Base-by-base conservation (phyloP, 805 yeast species). In the Yarrowia keelungensis region DNA sequence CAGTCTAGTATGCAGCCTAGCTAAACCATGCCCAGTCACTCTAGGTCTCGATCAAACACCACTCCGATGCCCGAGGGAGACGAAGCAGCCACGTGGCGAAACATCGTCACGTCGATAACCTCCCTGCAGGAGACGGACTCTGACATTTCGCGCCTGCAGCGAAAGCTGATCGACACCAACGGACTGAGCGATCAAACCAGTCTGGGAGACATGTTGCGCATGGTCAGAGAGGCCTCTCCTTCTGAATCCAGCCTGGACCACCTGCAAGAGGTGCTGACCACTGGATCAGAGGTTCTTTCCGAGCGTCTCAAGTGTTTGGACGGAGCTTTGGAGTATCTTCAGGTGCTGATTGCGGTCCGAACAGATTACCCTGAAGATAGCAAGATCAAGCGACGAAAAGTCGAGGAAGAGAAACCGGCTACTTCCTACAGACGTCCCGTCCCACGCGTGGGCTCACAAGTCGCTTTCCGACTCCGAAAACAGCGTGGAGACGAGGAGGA, bases 391-490 rank as follows among this genome's bases (percentile, higher is more conserved):
- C 43, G 67, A 62, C 43, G 67, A 15, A 62, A 62, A 10, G 56
- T 49, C 39, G 67, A 62, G 39, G 67, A 49, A 22, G 67, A 47
- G 4, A 62, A 62, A 38, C 45, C 54, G 3, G 2, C 47, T 0
- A 22, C 62, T 0, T 22, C 46, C 3, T 56, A 39, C 46, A 36
- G 56, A 47, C 56, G 47, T 2, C 54, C 54, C n/a, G n/a, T 45
- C 1, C 68, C 68, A 2, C 49, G 51, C 1, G 79, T 89, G 0
- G 93, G 94, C 0, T 85, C 95, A 0, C 96, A 91, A 73, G 97
- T 95, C 0, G 98, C 98, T 1, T 94, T 89, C 80, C 88, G 89
- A 75, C 84, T 92, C 32, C 76, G 79, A 22, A 74, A 73, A 61
- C 56, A 36, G 45, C 67, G 39, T 68, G 65, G 65, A 39, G 89